Evolutionary conservation across 768 basidiomycete genomes (phyloP), one percentile per base, ranked within the genome.

Genomic region (Rhizopogon vinicolor): DNA sequence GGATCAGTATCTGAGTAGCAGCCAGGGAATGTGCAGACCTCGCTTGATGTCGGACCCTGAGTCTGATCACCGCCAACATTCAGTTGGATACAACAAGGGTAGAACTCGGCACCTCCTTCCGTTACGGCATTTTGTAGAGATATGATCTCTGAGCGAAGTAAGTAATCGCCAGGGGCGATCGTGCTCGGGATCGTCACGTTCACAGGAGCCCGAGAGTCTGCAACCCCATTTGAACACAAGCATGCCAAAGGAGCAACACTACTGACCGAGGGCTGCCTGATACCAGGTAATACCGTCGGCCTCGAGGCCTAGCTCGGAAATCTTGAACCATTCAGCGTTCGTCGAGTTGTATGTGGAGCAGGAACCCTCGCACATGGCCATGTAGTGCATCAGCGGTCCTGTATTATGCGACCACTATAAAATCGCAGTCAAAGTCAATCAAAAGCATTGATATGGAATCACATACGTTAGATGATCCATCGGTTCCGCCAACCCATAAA

Each of bases 81-180:
- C 33, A 72, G 60, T 41, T 70, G 69, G 33, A 67, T 56, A 31
- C 70, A 70, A 1, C 51, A 68, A 0, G 64, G 65, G 49, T 70
- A 70, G 51, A 70, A 72, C 57, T 70, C 69, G 2, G 87, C 89
- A 16, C 87, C 87, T 4, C 84, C 83, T 6, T 55, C 6, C 2
- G 65, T 58, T 29, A 68, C 70, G n/a, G 76, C 89, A 39, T 82
- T 75, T 59, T 92, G 90, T 12, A 92, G 81, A 7, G 86, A 82
- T 65, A 92, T 84, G 65, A 92, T 80, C 55, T 92, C 90, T 67
- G 89, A 82, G 6, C 90, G 87, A 61, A 91, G 67, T 44, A 92
- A 74, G 65, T 91, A 93, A 61, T 84, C 75, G 2, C 90, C 90
- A 1, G 86, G 67, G 0, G 80, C 76, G 51, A 93, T 70, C 52